phyloP scores from a whole-genome alignment of 371 early-diverging fungal genomes.

The Mucor saturninus region DNA sequence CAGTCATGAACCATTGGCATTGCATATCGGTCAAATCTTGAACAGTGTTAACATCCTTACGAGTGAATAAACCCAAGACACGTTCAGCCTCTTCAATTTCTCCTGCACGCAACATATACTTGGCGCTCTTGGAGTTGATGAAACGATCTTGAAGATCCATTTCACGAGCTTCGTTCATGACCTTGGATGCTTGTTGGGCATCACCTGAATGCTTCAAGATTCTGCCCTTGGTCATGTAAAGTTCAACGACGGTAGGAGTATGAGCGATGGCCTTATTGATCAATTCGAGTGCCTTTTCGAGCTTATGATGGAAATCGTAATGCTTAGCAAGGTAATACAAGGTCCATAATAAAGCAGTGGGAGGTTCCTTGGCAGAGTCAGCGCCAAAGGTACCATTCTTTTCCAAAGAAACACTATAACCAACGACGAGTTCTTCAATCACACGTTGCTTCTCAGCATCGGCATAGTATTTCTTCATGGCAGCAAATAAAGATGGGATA shows the following conservation, averaged over 20 bases:
- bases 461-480: conserved; percentile 74
- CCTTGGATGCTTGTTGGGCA: conserved; percentile 63
- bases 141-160: conserved; percentile 94
- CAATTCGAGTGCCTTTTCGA: conserved; percentile 68
- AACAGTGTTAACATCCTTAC: conserved; percentile 77
- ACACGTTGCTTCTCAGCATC: conserved; percentile 69
- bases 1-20: conserved; percentile 85
- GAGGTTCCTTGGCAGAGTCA: conserved; percentile 68
- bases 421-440: conserved; percentile 69
- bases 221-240: conserved; percentile 92
- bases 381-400: conserved; percentile 51
- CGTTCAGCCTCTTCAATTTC: conserved; percentile 84
- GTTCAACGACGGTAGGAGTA: conserved; percentile 89
- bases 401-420: conserved; percentile 62
- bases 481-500: conserved; percentile 89
- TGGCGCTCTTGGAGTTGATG: conserved; percentile 93
- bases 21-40: conserved; percentile 92
- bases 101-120: conserved; percentile 91
- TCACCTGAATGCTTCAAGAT: conserved; percentile 93
- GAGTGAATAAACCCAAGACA: conserved; percentile 81
- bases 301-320: conserved; percentile 72
- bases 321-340: conserved; percentile 90
- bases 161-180: conserved; percentile 87
- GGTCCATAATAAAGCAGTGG: conserved; percentile 87
- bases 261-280: conserved; percentile 86